Percentiles rank a stretch among this genome's conserved stretches.
These are phyloP conservation scores for Pythium biforme DNA, from an alignment of 352 stramenopile species.

Conservation along the genomic window DNA sequence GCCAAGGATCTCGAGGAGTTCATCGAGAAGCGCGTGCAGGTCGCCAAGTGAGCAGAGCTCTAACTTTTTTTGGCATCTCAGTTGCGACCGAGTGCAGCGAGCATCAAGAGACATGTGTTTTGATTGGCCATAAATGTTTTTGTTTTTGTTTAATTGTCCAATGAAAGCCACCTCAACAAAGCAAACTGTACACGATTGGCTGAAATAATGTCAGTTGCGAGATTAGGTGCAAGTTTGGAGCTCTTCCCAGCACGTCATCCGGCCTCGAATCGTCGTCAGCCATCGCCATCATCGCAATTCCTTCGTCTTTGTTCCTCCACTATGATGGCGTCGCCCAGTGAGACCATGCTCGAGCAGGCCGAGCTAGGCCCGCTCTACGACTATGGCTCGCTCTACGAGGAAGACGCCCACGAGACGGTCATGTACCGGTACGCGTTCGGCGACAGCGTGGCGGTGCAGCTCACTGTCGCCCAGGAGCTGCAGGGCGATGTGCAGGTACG, in stretches of 20 bases:
- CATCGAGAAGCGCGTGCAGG: slow-evolving; percentile 63
- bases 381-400: slow-evolving; percentile 21
- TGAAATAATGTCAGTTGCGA: not conserved
- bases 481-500: slow-evolving; percentile 42
- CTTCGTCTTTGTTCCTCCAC: slow-evolving; percentile 11
- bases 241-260: slow-evolving; percentile 12
- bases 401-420: slow-evolving; percentile 41
- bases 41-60: slow-evolving; percentile 24
- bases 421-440: slow-evolving; percentile 68
- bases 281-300: slow-evolving; percentile 1
- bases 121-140: slow-evolving; percentile 19
- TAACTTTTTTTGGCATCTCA: not conserved
- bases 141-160: not conserved
- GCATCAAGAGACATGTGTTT: slow-evolving; percentile 5
- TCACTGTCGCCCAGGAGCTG: slow-evolving; percentile 71
- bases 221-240: not conserved
- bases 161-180: not conserved
- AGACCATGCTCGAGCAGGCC: slow-evolving; percentile 17
- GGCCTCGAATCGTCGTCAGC: slow-evolving; percentile 5
- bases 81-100: not conserved
- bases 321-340: slow-evolving; percentile 4
- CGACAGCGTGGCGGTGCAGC: slow-evolving; percentile 55
- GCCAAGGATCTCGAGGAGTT: slow-evolving; percentile 79
- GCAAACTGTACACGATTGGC: not conserved
- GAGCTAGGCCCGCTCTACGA: slow-evolving; percentile 25